Conservation (phyloP, 2,329 filamentous ascomycete genomes). For the Fusarium bactridioides region DNA sequence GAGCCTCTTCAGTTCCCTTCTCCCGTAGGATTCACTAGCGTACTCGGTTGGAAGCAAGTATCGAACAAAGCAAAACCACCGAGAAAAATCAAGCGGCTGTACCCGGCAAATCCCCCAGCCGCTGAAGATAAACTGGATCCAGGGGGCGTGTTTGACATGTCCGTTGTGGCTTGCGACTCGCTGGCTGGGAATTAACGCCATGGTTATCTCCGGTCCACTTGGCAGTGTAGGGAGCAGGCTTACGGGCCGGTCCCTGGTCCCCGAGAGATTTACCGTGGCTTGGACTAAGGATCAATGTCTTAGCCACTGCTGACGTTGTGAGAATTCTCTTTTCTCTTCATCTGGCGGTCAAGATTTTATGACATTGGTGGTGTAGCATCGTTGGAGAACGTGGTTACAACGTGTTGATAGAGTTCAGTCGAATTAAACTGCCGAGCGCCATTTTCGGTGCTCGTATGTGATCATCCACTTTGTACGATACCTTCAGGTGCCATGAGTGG, state of each 20-base stretch:
- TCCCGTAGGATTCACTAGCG: neutral
- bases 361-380: neutral
- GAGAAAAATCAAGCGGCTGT: neutral
- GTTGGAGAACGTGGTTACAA: neutral
- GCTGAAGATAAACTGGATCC: neutral
- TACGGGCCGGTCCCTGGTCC: constrained; percentile 8
- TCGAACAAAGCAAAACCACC: neutral
- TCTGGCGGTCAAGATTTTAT: neutral
- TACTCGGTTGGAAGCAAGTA: neutral
- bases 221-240: neutral
- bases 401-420: neutral
- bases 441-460: neutral
- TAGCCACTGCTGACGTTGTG: neutral
- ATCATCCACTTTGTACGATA: neutral
- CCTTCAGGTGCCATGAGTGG: neutral
- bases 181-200: neutral
- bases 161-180: neutral
- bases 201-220: neutral
- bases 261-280: neutral
- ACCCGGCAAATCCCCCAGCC: neutral
- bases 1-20: neutral
- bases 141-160: neutral
- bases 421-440: neutral
- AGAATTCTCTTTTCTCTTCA: neutral
- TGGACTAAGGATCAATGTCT: neutral